Base-by-base conservation (phyloP, 148 eudicot genomes). In the Heliosperma pusillum region DNA sequence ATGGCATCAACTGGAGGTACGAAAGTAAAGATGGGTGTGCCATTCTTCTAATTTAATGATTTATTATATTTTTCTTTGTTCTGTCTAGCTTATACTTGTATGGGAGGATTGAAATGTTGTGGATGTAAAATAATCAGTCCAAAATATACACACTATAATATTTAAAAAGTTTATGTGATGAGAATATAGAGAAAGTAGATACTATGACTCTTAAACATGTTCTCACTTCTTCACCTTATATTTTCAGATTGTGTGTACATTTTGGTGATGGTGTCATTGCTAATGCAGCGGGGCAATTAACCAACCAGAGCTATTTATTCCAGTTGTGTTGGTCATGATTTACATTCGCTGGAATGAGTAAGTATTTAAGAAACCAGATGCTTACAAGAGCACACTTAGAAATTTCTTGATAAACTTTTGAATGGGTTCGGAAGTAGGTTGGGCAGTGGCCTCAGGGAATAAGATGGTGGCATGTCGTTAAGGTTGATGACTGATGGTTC, bases 291-390 rank as follows among this genome's bases (percentile, higher is more conserved):
- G 91, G 86, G 99, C 96, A 22, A 80, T 83, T 25, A 90, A 84
- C 52, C 99, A 92, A 83, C 99, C 99, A 69, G 83, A 97, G 88
- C 86, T 95, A 64, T 81, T 95, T 86, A 91, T 95, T 82, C 99
- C 99, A 56, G 99, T 92, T 74, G 88, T 76, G 69, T 80, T 95
- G 82, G 99, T 95, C 88, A 92, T 95, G 99, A 58, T 95, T 29
- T 95, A 64, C 74, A 95, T 89, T 75, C 92, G 99, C 27, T 95
- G 97, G 99, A 95, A 92, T 29, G 96, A 79, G 99, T 95, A 83
- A 42, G 45, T 42, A 42, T 42, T 42, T 10, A 42, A 42, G 45
- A 5, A 10, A 10, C 8, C 45, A 10, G 45, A 42, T 42, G 45
- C 45, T 42, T 42, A 42, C 45, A 42, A 42, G 45, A 42, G 45